These are phyloP conservation scores for Brasenia schreberi DNA, from an alignment of 164 flowering plant genomes.

Conservation along the genomic window DNA sequence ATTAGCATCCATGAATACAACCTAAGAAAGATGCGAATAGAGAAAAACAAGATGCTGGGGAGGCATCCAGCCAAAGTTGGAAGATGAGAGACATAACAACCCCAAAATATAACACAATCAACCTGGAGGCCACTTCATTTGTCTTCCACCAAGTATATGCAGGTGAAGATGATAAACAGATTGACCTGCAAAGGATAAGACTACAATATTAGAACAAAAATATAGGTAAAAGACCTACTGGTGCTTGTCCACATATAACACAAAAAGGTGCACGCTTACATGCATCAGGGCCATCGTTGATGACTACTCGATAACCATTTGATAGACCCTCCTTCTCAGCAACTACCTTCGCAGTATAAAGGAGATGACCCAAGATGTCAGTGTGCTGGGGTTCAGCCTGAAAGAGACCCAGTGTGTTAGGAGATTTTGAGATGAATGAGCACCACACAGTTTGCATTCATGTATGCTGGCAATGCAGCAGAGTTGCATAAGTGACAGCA, in stretches of 20 bases:
- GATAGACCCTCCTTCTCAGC: slow-evolving; percentile 85
- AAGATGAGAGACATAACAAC: not conserved
- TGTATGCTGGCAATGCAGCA: too few relatives aligned
- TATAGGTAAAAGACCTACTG: not conserved
- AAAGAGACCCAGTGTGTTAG: not conserved
- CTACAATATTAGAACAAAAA: not conserved
- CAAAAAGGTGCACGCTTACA: slow-evolving; percentile 36
- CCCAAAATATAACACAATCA: slow-evolving; percentile 11
- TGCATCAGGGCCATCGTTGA: slow-evolving; percentile 73
- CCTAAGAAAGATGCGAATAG: too few relatives aligned
- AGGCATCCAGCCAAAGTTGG: too few relatives aligned
- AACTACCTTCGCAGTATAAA: slow-evolving; percentile 64
- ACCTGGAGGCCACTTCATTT: slow-evolving; percentile 82
- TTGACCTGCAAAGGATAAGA: slow-evolving; percentile 34
- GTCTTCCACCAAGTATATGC: slow-evolving; percentile 70
- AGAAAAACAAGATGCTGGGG: too few relatives aligned
- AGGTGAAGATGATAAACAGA: slow-evolving; percentile 73
- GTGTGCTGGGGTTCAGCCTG: slow-evolving; percentile 76
- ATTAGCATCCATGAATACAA: too few relatives aligned
- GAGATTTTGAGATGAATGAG: too few relatives aligned
- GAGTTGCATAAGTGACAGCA: too few relatives aligned
- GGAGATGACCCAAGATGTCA: slow-evolving; percentile 68
- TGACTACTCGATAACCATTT: slow-evolving; percentile 82
- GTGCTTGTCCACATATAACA: not conserved
- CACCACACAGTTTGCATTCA: too few relatives aligned